These are phyloP conservation scores for Takashimella koratensis DNA, from an alignment of 1,284 basidiomycete species.

Conservation along the genomic window DNA sequence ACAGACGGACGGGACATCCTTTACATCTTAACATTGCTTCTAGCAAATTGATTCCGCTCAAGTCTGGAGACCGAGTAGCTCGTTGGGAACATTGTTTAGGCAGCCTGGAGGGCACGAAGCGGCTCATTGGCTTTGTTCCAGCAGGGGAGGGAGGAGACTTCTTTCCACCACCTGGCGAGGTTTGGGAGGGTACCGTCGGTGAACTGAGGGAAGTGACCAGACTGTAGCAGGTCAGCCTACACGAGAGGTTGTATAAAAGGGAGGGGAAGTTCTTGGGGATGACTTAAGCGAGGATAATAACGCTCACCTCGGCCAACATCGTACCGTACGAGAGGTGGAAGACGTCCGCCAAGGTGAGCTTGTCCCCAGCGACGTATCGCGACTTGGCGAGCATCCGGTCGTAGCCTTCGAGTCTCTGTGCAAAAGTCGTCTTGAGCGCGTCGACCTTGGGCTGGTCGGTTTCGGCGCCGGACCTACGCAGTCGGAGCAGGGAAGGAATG, in stretches of 20 bases:
- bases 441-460: constrained; percentile 44
- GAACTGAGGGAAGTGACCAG: constrained; percentile 13
- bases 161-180: constrained; percentile 32
- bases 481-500: background rate
- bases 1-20: too few species aligned
- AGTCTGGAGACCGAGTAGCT: too few species aligned
- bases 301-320: constrained; percentile 31
- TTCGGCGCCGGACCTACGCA: constrained; percentile 17
- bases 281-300: too few species aligned
- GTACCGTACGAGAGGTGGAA: constrained; percentile 57
- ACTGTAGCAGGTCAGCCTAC: too few species aligned
- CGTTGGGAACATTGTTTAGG: too few species aligned
- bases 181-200: constrained; percentile 27
- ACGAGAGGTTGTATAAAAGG: background rate
- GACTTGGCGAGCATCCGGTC: constrained; percentile 56
- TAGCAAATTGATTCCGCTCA: too few species aligned
- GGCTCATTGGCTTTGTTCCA: constrained; percentile 15
- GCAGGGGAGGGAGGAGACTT: constrained; percentile 16
- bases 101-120: too few species aligned
- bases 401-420: constrained; percentile 53
- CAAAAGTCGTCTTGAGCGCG: constrained; percentile 38
- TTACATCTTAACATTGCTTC: too few species aligned
- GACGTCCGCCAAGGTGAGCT: constrained; percentile 57
- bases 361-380: constrained; percentile 56
- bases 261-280: too few species aligned